Evolutionary conservation across 768 basidiomycete genomes (phyloP), one percentile per base, ranked within the genome.

Genomic region (Leucosporidium yakuticum): DNA sequence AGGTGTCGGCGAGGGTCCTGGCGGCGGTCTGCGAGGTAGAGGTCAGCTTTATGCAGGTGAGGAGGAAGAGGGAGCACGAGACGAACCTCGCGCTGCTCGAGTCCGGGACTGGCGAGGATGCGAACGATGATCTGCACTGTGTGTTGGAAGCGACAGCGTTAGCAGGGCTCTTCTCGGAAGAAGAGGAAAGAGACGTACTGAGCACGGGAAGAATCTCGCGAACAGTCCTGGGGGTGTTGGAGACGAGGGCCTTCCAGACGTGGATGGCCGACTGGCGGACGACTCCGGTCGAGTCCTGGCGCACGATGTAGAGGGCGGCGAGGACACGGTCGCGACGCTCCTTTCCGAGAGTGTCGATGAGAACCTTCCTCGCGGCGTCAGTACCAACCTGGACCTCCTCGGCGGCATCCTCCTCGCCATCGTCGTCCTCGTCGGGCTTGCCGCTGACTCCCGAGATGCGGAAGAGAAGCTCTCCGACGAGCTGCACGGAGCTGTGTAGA

Each of bases 171-270:
- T 0, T 17, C 2, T 11, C 5, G 12, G 31, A 57, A n/a, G 27
- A 29, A 27, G 44, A 4, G 29, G 7, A 47, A 31, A 8, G 53
- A 23, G 9, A 62, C 74, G 81, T 80, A 54, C 95, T 83, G 73
- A 99, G 84, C 65, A 92, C 86, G 3, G 90, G 87, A 53, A 99
- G 82, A 68, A 98, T 88, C 77, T 98, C 95, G 69, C 93, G 87
- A 25, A 89, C 90, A 71, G 92, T 95, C 55, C 88, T 83, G 8
- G 91, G 93, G 0, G 92, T 95, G 74, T 95, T 98, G 77, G 91
- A 85, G 15, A 99, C 94, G 70, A 98, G 82, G 6, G 92, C 95
- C 80, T 98, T 98, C 96, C 96, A 99, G 71, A 98, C 96, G 65
- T 91, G 91, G 55, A 95, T 85, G 0, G 94, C 90, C 4, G 91